Conservation (phyloP, 768 basidiomycete species). For the Suillus weaverae region DNA sequence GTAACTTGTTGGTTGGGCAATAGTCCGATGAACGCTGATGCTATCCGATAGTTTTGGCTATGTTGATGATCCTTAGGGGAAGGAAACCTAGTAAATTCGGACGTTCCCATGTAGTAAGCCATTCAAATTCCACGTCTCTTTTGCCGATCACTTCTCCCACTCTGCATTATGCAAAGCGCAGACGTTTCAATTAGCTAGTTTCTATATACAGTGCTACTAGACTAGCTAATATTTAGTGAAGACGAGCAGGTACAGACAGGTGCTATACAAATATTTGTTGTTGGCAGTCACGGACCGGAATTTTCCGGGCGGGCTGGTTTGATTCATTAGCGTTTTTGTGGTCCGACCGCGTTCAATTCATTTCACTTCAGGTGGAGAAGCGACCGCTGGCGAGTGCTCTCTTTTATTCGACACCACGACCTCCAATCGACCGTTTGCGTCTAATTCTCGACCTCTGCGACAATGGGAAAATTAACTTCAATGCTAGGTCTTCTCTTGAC, state of each 20-base stretch:
- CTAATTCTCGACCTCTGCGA: constrained; percentile 5
- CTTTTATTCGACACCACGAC: neutral
- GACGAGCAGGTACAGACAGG: neutral
- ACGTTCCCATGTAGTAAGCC: no score
- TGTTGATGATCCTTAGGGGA: no score
- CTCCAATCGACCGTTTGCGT: neutral
- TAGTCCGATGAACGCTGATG: no score
- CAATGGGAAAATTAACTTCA: constrained; percentile 53
- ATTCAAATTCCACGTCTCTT: neutral
- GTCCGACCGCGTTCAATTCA: neutral
- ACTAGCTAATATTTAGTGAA: neutral
- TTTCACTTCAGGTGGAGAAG: neutral
- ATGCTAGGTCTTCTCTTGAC: constrained; percentile 71
- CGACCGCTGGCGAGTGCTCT: neutral
- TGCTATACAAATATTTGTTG: no score
- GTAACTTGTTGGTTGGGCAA: neutral
- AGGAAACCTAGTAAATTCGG: no score
- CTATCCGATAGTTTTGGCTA: no score
- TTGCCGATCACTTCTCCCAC: neutral
- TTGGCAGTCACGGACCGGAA: neutral
- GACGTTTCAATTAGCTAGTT: neutral
- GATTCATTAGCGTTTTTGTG: constrained; percentile 3
- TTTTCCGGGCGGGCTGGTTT: neutral
- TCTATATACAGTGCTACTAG: neutral
- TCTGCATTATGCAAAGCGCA: neutral